Evolutionary conservation across 2,329 filamentous ascomycete species (phyloP), one percentile per base, ranked within the genome.

Genomic region (Aschersonia sp.): DNA sequence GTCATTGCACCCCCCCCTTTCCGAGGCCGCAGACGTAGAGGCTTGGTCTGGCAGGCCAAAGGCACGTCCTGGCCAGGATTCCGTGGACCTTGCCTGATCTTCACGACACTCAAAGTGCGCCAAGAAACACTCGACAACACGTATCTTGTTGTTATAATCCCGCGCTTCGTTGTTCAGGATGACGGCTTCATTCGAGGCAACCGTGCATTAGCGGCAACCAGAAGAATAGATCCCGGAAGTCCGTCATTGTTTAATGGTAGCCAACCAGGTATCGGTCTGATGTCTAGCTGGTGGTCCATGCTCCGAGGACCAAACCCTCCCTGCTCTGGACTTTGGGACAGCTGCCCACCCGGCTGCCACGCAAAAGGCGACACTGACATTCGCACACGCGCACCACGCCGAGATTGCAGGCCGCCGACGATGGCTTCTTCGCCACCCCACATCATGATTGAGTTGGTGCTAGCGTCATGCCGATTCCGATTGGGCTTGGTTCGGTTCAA

Each of bases 131-230:
- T 4, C 22, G 22, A 22, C 22, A 22, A 22, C 22, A 22, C 22
- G 22, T 22, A 22, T 22, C 22, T 22, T 22, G 22, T 22, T 22
- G 22, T 22, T 22, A 22, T 22, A 22, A 22, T 22, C 22, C 22
- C 22, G 22, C 22, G 22, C 22, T 22, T 22, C 35, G 6, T 11
- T 47, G 14, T 7, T 30, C 41, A 39, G 39, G 31, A 10, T 10
- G 22, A 30, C 32, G 8, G 30, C 12, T 10, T 41, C 29, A 30
- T 8, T 10, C 41, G 5, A 31, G 45, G 29, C 39, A 55, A 52
- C 50, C 53, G 51, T 61, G 61, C 61, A 62, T 63, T 61, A 62
- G 60, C 56, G 58, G 58, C 55, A 53, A 55, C 53, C 56, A 57
- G 41, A 50, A 56, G 51, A 51, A 58, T 54, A 62, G 57, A 62